phyloP scores from a whole-genome alignment of 2,329 filamentous ascomycete genomes.

The Diplodia corticola region DNA sequence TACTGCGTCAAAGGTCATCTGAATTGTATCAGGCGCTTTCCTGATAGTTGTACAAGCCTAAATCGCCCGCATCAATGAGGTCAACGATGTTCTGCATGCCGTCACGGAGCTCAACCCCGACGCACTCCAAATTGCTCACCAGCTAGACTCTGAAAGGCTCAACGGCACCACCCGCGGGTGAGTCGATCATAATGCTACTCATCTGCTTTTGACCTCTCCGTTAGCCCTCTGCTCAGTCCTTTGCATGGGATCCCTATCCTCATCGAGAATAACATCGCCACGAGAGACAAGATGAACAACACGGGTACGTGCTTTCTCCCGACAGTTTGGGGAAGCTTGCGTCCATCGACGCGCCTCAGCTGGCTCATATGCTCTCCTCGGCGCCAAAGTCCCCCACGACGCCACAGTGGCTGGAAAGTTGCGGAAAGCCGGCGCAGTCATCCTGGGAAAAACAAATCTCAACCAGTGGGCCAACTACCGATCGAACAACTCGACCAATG shows the following conservation, averaged over 20 bases:
- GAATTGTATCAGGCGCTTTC: slow-evolving; percentile 24
- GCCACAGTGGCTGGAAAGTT: slow-evolving; percentile 60
- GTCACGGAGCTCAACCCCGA: slow-evolving; percentile 60
- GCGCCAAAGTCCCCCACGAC: slow-evolving; percentile 58
- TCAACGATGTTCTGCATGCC: slow-evolving; percentile 54
- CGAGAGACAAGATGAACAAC: slow-evolving; percentile 62
- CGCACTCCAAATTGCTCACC: slow-evolving; percentile 50
- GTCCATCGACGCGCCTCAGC: slow-evolving; percentile 33
- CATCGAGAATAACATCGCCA: slow-evolving; percentile 69
- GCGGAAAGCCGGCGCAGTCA: slow-evolving; percentile 60
- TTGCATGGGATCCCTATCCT: slow-evolving; percentile 66
- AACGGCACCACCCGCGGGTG: slow-evolving; percentile 50
- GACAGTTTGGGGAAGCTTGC: too few species aligned
- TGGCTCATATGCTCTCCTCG: slow-evolving; percentile 64
- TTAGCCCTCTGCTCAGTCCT: slow-evolving; percentile 40
- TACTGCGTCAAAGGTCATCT: slow-evolving; percentile 23
- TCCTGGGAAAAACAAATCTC: slow-evolving; percentile 67
- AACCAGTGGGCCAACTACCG: slow-evolving; percentile 67
- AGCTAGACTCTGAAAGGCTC: slow-evolving; percentile 51
- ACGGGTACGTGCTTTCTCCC: slow-evolving; percentile 37
- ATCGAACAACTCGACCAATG: slow-evolving; percentile 58
- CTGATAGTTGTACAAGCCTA: slow-evolving; percentile 46
- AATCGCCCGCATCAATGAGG: slow-evolving; percentile 51
- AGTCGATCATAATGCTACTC: background rate
- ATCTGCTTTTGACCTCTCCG: background rate